Percentiles rank a stretch among this genome's conserved stretches.
phyloP scores from a whole-genome alignment of 2,329 filamentous ascomycete species.

The Myriosclerotinia duriaeana region DNA sequence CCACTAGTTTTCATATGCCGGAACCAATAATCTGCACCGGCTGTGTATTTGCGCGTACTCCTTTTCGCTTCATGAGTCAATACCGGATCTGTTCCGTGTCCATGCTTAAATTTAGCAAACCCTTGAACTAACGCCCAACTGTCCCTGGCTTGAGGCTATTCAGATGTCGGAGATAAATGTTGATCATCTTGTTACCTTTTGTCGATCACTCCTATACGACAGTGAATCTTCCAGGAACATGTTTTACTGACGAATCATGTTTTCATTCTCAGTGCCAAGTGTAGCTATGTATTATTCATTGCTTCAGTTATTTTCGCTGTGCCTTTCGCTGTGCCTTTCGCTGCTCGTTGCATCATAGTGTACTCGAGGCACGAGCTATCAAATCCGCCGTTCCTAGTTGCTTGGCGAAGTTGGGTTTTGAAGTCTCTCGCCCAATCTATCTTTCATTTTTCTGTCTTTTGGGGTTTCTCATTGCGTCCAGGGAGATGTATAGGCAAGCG shows the following conservation, averaged over 20 bases:
- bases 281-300: background rate
- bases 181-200: background rate
- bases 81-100: slow-evolving; percentile 10
- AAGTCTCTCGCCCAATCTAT: background rate
- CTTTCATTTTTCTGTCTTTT: background rate
- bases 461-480: background rate
- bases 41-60: background rate
- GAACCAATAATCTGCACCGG: background rate
- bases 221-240: background rate
- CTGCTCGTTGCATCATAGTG: background rate
- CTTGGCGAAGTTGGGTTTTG: background rate
- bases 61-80: background rate
- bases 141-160: background rate
- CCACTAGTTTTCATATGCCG: background rate
- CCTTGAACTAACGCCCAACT: slow-evolving; percentile 10
- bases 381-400: background rate
- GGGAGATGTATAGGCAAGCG: background rate
- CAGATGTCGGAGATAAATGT: background rate
- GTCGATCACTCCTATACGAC: slow-evolving; percentile 12
- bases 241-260: background rate
- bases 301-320: background rate
- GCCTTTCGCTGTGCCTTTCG: slow-evolving; percentile 3
- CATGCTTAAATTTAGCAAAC: slow-evolving; percentile 11
- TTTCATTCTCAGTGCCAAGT: background rate
- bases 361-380: background rate